Base-by-base conservation (phyloP, 176 grass and related monocot species). In the Aegilops longissima region DNA sequence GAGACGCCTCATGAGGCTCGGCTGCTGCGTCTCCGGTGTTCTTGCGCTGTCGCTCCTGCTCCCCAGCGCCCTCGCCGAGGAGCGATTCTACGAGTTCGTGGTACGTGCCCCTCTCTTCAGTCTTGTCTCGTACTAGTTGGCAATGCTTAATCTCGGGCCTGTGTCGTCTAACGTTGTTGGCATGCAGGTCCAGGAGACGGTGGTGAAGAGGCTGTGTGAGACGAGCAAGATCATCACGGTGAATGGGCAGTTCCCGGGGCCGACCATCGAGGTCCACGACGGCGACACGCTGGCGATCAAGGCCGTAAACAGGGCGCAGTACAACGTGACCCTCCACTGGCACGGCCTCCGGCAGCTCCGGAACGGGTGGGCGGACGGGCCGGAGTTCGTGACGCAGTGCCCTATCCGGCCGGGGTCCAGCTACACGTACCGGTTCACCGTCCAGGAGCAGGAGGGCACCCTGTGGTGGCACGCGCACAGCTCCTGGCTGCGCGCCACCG, bases 321-420 rank as follows among this genome's bases (percentile, higher is more conserved):
- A 98, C 87, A 96, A 94, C 86, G 84, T 98, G 64, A 98, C 96
- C 5, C 81, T 98, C 3, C 96, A 98, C 86, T 98, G 96, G 95
- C 95, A 98, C 66, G 93, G 95, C 1, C 14, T 98, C 62, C 63
- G 85, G 30, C 95, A 98, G 87, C 25, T 90, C 21, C 91, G 95
- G 18, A 95, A 83, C 84, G 89, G 84, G 51, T 96, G 94, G 94
- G 94, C 94, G 9, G 91, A 95, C 75, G 91, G 91, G 63, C 93
- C 93, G n/a, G 91, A 95, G 86, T 91, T 91, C 63, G 89, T 96
- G 85, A 96, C 94, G 66, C 94, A 96, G 82, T 96, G 94, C 84
- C 91, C 94, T 0, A 94, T 97, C 77, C 56, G 78, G 12, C 95
- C 93, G 1, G 95, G 91, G 4, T 49, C 51, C 16, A 93, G 89